These are phyloP conservation scores for Ustilago bromivora DNA, from an alignment of 1,284 basidiomycete genomes.

Conservation along the genomic window DNA sequence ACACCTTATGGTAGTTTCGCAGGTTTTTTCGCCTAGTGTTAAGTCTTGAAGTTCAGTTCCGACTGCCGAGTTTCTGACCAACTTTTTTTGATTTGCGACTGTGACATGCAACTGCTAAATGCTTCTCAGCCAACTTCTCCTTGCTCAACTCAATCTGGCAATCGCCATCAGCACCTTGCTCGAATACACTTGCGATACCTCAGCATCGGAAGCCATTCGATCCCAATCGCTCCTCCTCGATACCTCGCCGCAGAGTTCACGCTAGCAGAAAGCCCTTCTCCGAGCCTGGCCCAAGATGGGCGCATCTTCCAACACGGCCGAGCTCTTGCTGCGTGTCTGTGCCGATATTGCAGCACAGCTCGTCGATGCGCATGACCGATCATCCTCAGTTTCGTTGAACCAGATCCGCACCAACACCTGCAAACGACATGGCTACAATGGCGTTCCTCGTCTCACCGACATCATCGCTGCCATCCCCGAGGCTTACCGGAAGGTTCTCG, in stretches of 20 bases:
- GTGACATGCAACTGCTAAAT: not conserved
- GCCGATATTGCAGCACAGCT: constrained; percentile 95
- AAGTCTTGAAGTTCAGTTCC: not conserved
- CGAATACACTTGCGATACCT: not conserved
- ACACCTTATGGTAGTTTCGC: too few species aligned
- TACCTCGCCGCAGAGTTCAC: not conserved
- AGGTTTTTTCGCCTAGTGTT: not conserved
- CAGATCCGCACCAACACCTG: constrained; percentile 86
- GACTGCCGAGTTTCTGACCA: constrained; percentile 21
- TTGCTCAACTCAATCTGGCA: too few species aligned
- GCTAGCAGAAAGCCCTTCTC: not conserved
- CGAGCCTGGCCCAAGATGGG: constrained; percentile 35
- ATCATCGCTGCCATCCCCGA: constrained; percentile 99
- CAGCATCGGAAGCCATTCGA: not conserved
- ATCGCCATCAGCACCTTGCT: not conserved
- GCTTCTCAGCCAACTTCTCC: not conserved
- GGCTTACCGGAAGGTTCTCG: constrained; percentile 89
- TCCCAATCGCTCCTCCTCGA: too few species aligned
- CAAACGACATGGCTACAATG: constrained; percentile 87
- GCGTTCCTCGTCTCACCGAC: constrained; percentile 92
- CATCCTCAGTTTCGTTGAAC: constrained; percentile 80
- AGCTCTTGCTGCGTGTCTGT: constrained; percentile 88
- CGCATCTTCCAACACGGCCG: constrained; percentile 76
- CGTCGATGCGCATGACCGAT: constrained; percentile 84
- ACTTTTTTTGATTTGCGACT: constrained; percentile 10